Evolutionary conservation across 495 filamentous ascomycete species (phyloP), one percentile per base, ranked within the genome.

Genomic region (Penicillium subrubescens): DNA sequence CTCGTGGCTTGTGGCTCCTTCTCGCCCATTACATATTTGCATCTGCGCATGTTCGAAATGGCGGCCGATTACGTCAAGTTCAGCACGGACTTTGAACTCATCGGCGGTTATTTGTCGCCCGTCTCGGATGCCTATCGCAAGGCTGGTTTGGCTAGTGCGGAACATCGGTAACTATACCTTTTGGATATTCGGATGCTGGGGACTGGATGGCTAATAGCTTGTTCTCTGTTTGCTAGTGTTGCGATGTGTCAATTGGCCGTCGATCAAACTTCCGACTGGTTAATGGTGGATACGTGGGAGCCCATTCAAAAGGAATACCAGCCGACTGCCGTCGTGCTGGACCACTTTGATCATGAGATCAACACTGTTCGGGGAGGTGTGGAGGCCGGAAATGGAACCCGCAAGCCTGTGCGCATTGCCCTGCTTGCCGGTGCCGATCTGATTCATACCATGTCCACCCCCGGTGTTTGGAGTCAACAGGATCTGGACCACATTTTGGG

Each of bases 1-100:
- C 83, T 97, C 44, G 90, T 98, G 44, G 91, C 93, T 39, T 97
- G 94, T 75, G 94, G 94, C 43, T 94, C 91, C 52, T 97, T 96
- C 79, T 92, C 88, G 4, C 93, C 92, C 19, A 78, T 80, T 60
- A 96, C 92, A 31, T 93, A 89, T 75, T 86, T 97, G 34, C 92
- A 97, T 74, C 83, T 97, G 58, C 91, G 93, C 73, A 94, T 97
- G 92, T 96, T 96, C 71, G 93, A 96, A 68, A 92, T 94, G 89
- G 92, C 92, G 3, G 84, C 86, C 69, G 90, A 94, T 80, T 92
- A 89, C 76, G 88, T 88, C 66, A 86, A 88, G 57, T 88, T 93
- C 77, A 91, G 89, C 78, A 92, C 91, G 43, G 82, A 92, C 35
- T 97, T 89, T 72, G 94, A 97, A 75, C 84, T 97, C 19, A 82